These are phyloP conservation scores for Cucumis melo DNA, from an alignment of 306 rosid genomes.

Conservation along the genomic window DNA sequence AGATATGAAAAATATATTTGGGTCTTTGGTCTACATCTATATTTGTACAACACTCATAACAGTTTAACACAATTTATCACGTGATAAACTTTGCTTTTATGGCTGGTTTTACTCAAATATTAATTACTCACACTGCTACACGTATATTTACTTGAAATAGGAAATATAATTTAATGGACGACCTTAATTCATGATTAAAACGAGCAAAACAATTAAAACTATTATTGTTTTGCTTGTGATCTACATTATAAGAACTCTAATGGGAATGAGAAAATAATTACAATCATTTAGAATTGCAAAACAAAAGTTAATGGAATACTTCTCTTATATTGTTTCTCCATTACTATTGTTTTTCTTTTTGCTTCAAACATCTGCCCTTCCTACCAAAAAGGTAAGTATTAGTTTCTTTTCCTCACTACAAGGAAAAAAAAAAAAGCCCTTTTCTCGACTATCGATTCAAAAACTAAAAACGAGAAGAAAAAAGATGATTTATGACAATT, in stretches of 20 bases:
- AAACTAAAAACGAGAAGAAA: too few relatives aligned
- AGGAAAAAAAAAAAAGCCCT: too few relatives aligned
- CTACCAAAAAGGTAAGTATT: conserved; percentile 26
- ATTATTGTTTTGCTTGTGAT: neutral
- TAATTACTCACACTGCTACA: too few relatives aligned
- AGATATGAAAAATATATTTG: too few relatives aligned
- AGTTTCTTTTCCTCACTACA: neutral
- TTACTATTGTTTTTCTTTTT: conserved; percentile 22
- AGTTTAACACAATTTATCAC: too few relatives aligned
- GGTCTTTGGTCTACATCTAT: too few relatives aligned
- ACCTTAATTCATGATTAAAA: neutral
- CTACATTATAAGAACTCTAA: neutral
- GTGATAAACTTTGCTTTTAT: too few relatives aligned
- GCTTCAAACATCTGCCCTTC: conserved; percentile 15
- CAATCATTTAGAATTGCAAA: neutral
- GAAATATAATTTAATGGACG: neutral
- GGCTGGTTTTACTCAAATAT: too few relatives aligned
- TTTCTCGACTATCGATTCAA: too few relatives aligned
- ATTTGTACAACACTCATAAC: too few relatives aligned
- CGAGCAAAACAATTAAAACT: neutral
- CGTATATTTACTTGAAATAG: neutral
- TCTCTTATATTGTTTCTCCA: conserved; percentile 2
- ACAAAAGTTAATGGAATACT: neutral
- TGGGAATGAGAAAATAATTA: neutral
- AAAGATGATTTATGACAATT: too few relatives aligned